A percentile compares a stretch with the other conserved stretches of the same genome.
Evolutionary conservation across 345 rosid genomes (phyloP).

Genomic region (Hypericum androsaemum): DNA sequence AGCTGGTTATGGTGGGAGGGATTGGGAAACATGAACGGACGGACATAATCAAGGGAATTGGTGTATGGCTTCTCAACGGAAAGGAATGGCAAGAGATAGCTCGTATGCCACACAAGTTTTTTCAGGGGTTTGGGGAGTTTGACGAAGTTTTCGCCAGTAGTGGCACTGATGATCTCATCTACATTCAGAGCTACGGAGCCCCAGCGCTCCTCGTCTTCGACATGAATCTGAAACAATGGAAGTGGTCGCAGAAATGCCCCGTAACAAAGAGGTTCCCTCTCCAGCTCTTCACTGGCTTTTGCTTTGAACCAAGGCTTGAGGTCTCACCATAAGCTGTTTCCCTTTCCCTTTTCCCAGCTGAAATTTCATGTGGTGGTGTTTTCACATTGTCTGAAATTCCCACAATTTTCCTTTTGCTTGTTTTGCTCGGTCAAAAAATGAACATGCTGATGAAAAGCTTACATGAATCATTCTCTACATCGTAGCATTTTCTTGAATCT

Average conservation of each 20-base stretch:
- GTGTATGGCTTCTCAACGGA: constrained; percentile 72
- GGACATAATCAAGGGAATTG: constrained; percentile 85
- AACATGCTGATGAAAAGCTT: too few relatives aligned
- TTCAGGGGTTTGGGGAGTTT: constrained; percentile 90
- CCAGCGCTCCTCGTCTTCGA: constrained; percentile 65
- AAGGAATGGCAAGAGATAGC: constrained; percentile 65
- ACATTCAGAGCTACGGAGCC: constrained; percentile 87
- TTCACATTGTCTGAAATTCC: constrained; percentile 15
- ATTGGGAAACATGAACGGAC: constrained; percentile 80
- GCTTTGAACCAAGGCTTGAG: constrained; percentile 88
- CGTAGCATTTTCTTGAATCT: too few relatives aligned
- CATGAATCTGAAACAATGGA: constrained; percentile 62
- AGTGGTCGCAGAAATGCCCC: constrained; percentile 81
- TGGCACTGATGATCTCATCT: constrained; percentile 64
- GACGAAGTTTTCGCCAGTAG: constrained; percentile 96
- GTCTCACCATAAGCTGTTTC: constrained; percentile 42
- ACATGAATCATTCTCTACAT: too few relatives aligned
- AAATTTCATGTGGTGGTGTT: constrained; percentile 16
- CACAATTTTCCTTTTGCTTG: constrained; percentile 5
- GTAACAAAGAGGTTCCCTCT: constrained; percentile 86
- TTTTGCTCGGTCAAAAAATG: constrained; percentile 4
- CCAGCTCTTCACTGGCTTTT: constrained; percentile 90
- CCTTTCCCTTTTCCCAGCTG: not conserved
- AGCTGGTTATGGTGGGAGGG: constrained; percentile 90
- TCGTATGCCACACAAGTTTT: constrained; percentile 77